Conservation (phyloP, 208 protist genomes). For the Willaertia magna region DNA sequence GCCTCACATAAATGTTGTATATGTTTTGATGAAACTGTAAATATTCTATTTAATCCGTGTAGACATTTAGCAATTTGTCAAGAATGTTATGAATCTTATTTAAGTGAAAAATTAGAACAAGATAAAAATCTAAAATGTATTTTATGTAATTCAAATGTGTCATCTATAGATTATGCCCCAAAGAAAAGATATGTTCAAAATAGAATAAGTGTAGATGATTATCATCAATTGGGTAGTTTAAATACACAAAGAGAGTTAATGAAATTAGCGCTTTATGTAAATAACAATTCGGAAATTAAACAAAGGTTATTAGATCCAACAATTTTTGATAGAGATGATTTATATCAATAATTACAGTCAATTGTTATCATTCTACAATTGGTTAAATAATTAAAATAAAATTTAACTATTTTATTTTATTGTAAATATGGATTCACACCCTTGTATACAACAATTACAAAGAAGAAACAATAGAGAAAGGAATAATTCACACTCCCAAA, state of each 20-base stretch:
- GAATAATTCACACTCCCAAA: no score
- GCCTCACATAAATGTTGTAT: no score
- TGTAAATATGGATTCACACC: no score
- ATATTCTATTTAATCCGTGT: background rate
- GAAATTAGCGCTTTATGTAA: background rate
- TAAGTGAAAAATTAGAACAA: background rate
- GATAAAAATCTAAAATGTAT: background rate
- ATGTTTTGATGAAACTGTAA: background rate
- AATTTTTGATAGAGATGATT: background rate
- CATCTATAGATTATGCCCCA: background rate
- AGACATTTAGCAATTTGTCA: background rate
- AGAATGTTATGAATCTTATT: background rate
- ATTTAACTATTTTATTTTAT: no score
- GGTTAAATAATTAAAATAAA: no score
- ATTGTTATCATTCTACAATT: no score
- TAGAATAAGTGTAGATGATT: background rate
- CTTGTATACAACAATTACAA: no score
- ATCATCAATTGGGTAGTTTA: background rate
- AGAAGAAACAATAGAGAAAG: no score
- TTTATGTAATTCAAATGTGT: background rate
- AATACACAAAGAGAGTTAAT: background rate
- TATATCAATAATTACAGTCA: no score
- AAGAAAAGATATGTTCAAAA: background rate
- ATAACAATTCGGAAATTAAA: background rate
- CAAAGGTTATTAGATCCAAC: background rate